phyloP scores from a whole-genome alignment of 495 filamentous ascomycete genomes.

The Aspergillus campestris region DNA sequence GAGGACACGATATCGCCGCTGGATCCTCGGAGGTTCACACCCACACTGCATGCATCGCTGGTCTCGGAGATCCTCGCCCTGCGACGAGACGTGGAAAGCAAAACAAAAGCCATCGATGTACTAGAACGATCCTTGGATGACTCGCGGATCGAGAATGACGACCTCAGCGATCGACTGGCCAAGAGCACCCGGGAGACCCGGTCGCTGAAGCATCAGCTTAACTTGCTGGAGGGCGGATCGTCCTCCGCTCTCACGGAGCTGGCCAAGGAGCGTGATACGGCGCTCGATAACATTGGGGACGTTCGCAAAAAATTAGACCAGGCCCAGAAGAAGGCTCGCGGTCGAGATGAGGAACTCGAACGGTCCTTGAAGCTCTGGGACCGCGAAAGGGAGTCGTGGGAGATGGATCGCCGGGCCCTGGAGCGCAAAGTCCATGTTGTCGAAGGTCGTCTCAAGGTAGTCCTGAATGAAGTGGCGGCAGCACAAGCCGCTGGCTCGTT shows the following conservation, averaged over 20 bases:
- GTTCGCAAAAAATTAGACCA: constrained; percentile 70
- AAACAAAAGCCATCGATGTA: constrained; percentile 71
- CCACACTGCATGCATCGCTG: constrained; percentile 87
- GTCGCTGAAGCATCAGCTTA: constrained; percentile 74
- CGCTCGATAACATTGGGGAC: constrained; percentile 64
- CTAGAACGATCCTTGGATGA: constrained; percentile 69
- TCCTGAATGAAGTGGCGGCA: constrained; percentile 76
- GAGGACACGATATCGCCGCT: constrained; percentile 72
- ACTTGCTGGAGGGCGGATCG: constrained; percentile 78
- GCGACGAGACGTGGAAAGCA: constrained; percentile 81
- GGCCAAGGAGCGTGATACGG: constrained; percentile 78
- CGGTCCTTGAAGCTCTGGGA: constrained; percentile 69
- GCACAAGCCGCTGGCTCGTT: constrained; percentile 49
- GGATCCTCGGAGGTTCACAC: constrained; percentile 87
- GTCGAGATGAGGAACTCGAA: constrained; percentile 75
- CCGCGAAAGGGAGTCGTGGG: constrained; percentile 74
- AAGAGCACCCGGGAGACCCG: constrained; percentile 63
- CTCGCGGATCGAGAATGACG: constrained; percentile 64
- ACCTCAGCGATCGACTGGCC: constrained; percentile 50
- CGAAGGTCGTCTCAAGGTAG: constrained; percentile 73
- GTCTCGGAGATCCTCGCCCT: constrained; percentile 89
- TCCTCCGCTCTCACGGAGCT: constrained; percentile 75
- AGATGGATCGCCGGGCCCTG: constrained; percentile 66
- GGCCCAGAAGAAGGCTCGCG: constrained; percentile 66
- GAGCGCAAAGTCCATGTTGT: constrained; percentile 81